These are phyloP conservation scores for Euphorbia tirucalli DNA, from an alignment of 345 rosid species.

Conservation along the genomic window DNA sequence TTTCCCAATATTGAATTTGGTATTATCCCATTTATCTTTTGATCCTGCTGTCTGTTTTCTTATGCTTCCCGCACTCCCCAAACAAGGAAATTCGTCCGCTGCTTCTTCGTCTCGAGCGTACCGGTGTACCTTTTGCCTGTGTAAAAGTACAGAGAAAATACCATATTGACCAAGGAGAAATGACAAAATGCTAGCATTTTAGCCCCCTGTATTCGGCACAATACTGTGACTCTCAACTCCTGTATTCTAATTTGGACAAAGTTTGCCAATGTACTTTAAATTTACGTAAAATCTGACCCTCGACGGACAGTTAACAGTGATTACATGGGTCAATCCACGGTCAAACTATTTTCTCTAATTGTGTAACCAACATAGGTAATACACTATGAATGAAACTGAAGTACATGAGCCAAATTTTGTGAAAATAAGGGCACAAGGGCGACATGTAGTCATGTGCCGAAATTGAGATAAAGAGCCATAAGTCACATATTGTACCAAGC, in stretches of 20 bases:
- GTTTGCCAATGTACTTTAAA: neutral
- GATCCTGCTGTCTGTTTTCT: slow-evolving; percentile 47
- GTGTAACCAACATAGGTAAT: no score
- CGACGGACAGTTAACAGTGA: neutral
- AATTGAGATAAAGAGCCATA: no score
- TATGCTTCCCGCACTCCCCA: slow-evolving; percentile 62
- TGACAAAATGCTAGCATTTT: neutral
- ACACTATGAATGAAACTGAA: no score
- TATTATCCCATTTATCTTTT: slow-evolving; percentile 38
- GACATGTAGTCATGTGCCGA: no score
- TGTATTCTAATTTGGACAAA: neutral
- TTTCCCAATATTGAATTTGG: neutral
- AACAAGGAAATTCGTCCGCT: slow-evolving; percentile 57
- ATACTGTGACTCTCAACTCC: neutral
- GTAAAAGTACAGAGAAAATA: neutral
- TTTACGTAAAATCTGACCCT: neutral
- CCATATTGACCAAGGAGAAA: neutral
- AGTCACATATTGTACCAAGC: no score
- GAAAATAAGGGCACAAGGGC: no score
- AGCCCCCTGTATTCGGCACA: no score
- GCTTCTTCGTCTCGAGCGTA: slow-evolving; percentile 36
- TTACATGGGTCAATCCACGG: no score
- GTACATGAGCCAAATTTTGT: no score
- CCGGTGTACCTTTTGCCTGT: slow-evolving; percentile 58
- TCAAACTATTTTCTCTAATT: no score